Evolutionary conservation across 2,329 filamentous ascomycete species (phyloP), one percentile per base, ranked within the genome.

Genomic region (Fusarium floridanum): DNA sequence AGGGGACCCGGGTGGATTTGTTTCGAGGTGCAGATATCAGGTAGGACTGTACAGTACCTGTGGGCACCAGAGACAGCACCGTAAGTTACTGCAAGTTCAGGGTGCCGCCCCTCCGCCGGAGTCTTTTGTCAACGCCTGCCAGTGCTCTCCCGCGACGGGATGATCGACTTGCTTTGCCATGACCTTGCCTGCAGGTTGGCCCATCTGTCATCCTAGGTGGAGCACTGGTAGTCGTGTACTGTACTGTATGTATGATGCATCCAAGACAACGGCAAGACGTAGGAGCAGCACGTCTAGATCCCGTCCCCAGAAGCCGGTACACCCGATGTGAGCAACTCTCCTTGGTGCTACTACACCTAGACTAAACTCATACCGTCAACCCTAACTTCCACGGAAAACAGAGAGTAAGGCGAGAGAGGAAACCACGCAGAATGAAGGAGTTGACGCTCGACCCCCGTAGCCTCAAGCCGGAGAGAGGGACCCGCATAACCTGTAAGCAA

Each of bases 11-110:
- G 71, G 78, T 81, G 79, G 78, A 16, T 50, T 50, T 50, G 53
- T 34, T 78, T 73, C 75, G 59, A 73, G 68, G 66, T 77, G 80
- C 75, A 80, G 73, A 76, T 71, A 78, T 81, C 74, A 79, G 75
- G 76, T 78, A 69, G 74, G 76, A 71, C 68, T 72, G 76, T 79
- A 79, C 79, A 16, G 62, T 64, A 60, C 73, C 80, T 81, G 80
- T 74, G 75, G 79, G 77, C 66, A 70, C 55, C 69, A 73, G 71
- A 77, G 73, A 78, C 75, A 76, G 70, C 59, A 73, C 68, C 56
- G 45, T 61, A 70, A 43, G 57, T 65, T 39, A 43, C 48, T 70
- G 57, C 34, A 57, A 60, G 61, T 64, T 56, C 61, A 55, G 56
- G 53, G 37, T 60, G 61, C 53, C 32, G 43, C 41, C 64, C 57